A percentile compares a stretch with the other conserved stretches of the same genome.
phyloP scores from a whole-genome alignment of 495 filamentous ascomycete species.

The Podospora pseudoanserina region DNA sequence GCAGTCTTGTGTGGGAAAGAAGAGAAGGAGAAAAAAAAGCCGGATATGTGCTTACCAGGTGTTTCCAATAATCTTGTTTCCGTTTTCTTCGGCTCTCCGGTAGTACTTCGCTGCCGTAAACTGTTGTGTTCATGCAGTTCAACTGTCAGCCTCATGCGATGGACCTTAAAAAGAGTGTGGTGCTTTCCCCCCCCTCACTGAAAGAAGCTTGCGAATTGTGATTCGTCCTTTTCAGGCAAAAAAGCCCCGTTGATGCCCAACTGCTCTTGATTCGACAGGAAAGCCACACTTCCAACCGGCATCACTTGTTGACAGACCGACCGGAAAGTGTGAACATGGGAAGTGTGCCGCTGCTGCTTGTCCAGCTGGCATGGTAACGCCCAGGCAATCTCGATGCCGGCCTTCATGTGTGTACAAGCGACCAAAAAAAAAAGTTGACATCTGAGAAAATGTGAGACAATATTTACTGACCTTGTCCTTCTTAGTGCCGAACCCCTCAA shows the following conservation, averaged over 20 bases:
- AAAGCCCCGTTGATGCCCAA: constrained; percentile 43
- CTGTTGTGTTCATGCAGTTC: constrained; percentile 51
- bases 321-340: not conserved
- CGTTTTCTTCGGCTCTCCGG: constrained; percentile 83
- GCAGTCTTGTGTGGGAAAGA: not conserved
- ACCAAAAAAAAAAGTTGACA: not conserved
- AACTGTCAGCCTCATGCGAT: constrained; percentile 41
- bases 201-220: constrained; percentile 14
- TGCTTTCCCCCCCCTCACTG: not conserved
- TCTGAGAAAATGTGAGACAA: constrained; percentile 2
- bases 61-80: constrained; percentile 87
- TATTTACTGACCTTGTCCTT: constrained; percentile 85
- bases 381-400: not conserved
- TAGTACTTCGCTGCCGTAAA: constrained; percentile 89
- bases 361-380: constrained; percentile 14
- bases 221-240: constrained; percentile 18
- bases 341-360: constrained; percentile 1
- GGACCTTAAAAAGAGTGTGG: constrained; percentile 10
- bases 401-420: not conserved
- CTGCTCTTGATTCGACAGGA: constrained; percentile 2
- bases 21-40: not conserved
- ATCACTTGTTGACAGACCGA: not conserved
- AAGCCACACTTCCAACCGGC: not conserved
- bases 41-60: constrained; percentile 69
- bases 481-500: constrained; percentile 88